Base-by-base conservation (phyloP, 805 yeast species). In the Suhomyces sp. region DNA sequence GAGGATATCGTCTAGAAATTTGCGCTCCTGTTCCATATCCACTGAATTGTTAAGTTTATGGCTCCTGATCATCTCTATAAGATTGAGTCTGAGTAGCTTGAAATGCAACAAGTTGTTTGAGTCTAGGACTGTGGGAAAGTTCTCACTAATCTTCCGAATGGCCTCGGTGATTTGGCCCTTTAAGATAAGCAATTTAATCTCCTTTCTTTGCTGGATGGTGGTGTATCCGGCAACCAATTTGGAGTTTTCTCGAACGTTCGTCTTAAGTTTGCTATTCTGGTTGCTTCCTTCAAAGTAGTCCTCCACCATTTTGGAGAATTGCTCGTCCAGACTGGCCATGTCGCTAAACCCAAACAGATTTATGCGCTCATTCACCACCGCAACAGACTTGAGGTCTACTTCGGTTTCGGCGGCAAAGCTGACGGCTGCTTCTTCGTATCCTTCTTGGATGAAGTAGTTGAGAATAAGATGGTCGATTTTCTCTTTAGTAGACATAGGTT, bases 31-130 rank as follows among this genome's bases (percentile, higher is more conserved):
- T 6, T 60, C 65, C 47, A 58, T 49, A 22, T 50, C 53, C 19
- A 52, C 48, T 15, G 44, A 40, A n/a, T 54, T 54, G 8, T 49
- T 46, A 6, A 64, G 50, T 46, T 66, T 67, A 31, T 84, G 82
- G n/a, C 64, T 64, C 38, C 93, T 71, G 36, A 91, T 90, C 82
- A 88, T 84, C 68, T 92, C 97, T 36, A 90, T 85, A 57, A 92
- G 73, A 60, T 86, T 87, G 57, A 90, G 72, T 48, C 92, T 76
- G 54, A 90, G 70, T 38, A 91, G 71, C 62, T 86, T 82, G 71
- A 90, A 90, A 67, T 90, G 90, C 24, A 90, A 70, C 26, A 79
- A 74, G 49, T 82, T 82, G 59, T 86, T 81, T 38, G 77, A 73
- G 58, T 87, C 93, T 38, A 88, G 70, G 24, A 88, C 70, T 26